Evolutionary conservation across 306 rosid genomes (phyloP).

Genomic region (Cucumis sativus): Cucumber_9930_V3 NC_026657.2:39225001-39225500

Average conservation of each 20-base stretch:
- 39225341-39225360: conserved; percentile 64
- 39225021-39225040: conserved; percentile 31
- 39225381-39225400: conserved; percentile 91
- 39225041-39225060: background rate
- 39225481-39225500: conserved; percentile 53
- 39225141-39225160: background rate
- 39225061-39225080: background rate
- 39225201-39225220: background rate
- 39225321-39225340: conserved; percentile 59
- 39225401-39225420: conserved; percentile 99
- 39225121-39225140: background rate
- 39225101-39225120: background rate
- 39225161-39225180: background rate
- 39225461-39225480: conserved; percentile 25
- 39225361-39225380: conserved; percentile 67
- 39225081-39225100: background rate
- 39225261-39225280: conserved; percentile 58
- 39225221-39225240: background rate
- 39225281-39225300: conserved; percentile 78
- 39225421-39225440: conserved; percentile 91
- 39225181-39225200: background rate
- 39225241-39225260: background rate
- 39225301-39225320: conserved; percentile 74
- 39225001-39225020: conserved; percentile 99
- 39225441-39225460: conserved; percentile 53